Evolutionary conservation across 768 basidiomycete genomes (phyloP).

Genomic region (Mycena latifolia): DNA sequence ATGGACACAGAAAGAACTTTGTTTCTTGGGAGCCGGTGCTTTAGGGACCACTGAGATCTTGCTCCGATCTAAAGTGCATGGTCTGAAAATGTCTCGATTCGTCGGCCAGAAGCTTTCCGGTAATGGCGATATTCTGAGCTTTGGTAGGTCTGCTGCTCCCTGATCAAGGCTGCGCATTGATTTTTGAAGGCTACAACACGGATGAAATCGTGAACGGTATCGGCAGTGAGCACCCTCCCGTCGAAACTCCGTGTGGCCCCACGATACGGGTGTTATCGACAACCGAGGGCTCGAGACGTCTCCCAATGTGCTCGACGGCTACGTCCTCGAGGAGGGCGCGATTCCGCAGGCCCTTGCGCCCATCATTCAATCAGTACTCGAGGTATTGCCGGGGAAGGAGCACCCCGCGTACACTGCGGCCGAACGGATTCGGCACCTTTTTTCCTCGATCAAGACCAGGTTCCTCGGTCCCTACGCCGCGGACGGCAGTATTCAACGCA

Average conservation of each 20-base stretch:
- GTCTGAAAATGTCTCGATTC: conserved; percentile 25
- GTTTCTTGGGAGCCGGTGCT: conserved; percentile 37
- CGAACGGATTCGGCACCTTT: conserved; percentile 18
- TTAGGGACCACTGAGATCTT: conserved; percentile 38
- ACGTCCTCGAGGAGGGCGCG: conserved; percentile 38
- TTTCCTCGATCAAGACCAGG: conserved; percentile 21
- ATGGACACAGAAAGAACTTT: conserved; percentile 28
- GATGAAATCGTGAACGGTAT: conserved; percentile 35
- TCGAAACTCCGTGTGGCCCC: conserved; percentile 28
- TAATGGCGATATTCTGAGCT: conserved; percentile 37
- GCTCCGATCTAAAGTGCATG: conserved; percentile 31
- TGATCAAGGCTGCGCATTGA: not conserved
- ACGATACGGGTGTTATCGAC: conserved; percentile 40
- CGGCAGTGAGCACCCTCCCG: conserved; percentile 28
- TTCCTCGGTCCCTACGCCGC: conserved; percentile 32
- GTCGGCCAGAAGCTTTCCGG: conserved; percentile 35
- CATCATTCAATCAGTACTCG: conserved; percentile 36
- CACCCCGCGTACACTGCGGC: conserved; percentile 14
- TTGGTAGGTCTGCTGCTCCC: conserved; percentile 23
- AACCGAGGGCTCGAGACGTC: conserved; percentile 29
- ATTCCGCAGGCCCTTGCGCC: conserved; percentile 34
- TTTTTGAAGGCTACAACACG: conserved; percentile 34
- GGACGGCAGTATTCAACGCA: conserved; percentile 34
- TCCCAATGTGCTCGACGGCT: conserved; percentile 36
- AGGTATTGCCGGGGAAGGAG: conserved; percentile 27